Base-by-base conservation (phyloP, 2,329 filamentous ascomycete species). In the Alternaria gansuensis region DNA sequence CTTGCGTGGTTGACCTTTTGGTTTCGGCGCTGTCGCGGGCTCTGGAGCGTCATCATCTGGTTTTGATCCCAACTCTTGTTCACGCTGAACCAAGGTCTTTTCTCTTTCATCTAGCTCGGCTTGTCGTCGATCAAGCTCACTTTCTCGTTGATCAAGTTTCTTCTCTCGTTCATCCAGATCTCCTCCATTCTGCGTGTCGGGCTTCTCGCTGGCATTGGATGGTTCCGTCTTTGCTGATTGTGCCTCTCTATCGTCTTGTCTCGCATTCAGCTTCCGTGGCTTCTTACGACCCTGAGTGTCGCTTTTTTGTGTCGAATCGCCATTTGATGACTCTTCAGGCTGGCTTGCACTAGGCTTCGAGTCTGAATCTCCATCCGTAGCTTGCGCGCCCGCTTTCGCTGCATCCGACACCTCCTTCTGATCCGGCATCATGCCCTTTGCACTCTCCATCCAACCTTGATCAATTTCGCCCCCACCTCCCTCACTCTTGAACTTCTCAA, bases 181-280 rank as follows among this genome's bases (percentile, higher is more conserved):
- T 2, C 26, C 54, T 26, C 8, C 21, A 9, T 33, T 28, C 6
- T 39, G 26, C 8, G 51, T 6, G 10, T 39, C 39, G 9, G 29
- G 2, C 6, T 36, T 40, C n/a, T 31, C 44, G n/a, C 28, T 23
- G 11, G 26, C 5, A 2, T 29, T 29, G 2, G 24, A 10, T 23
- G 45, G 24, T n/a, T 40, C 45, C 2, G 44, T 31, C n/a, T 51
- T 13, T 33, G 4, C 14, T n/a, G 26, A 34, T 23, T 23, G 17
- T 6, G 46, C 3, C 1, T 45, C 45, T 2, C 23, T 39, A 13
- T 57, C 28, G 2, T 44, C 37, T 17, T 56, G 56, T 14, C 51
- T 61, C 2, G 44, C 10, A n/a, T 65, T 57, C 39, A 68, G 21
- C 23, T 68, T 68, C 13, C 65, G 63, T 36, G 63, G 63, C 43